Percentiles rank a stretch among this genome's conserved stretches.
phyloP scores from a whole-genome alignment of 2,329 filamentous ascomycete species.

The Xylariaceae sp. region DNA sequence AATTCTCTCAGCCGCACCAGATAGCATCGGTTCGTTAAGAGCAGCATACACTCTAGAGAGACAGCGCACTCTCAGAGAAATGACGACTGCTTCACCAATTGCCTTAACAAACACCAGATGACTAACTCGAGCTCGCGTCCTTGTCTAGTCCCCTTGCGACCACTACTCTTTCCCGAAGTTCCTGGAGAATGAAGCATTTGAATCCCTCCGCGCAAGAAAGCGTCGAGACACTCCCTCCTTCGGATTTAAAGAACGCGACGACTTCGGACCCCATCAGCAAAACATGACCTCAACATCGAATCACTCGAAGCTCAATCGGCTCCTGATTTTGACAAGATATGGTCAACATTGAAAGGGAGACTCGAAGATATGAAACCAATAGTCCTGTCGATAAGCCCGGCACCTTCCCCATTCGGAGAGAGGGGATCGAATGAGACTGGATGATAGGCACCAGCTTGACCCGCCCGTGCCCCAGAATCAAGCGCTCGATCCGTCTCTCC shows the following conservation, averaged over 20 bases:
- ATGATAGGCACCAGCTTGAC: constrained; percentile 50
- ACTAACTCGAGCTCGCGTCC: constrained; percentile 44
- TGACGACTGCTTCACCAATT: constrained; percentile 44
- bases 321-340: constrained; percentile 48
- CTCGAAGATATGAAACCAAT: constrained; percentile 57
- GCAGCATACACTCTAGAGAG: constrained; percentile 39
- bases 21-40: constrained; percentile 35
- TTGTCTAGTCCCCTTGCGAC: constrained; percentile 43
- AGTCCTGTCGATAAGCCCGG: constrained; percentile 48
- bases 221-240: too few relatives aligned
- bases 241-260: constrained; percentile 45
- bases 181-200: too few relatives aligned
- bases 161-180: constrained; percentile 46
- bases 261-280: not conserved
- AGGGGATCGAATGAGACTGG: constrained; percentile 46
- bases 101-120: constrained; percentile 43
- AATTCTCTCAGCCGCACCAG: constrained; percentile 22
- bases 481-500: constrained; percentile 51
- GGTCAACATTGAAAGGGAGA: constrained; percentile 53
- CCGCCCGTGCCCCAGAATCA: too few relatives aligned
- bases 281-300: constrained; percentile 62
- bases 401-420: constrained; percentile 32
- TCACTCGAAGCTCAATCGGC: constrained; percentile 43
- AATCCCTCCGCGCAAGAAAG: too few relatives aligned
- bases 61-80: constrained; percentile 48